Percentiles rank a stretch among this genome's conserved stretches.
phyloP scores from a whole-genome alignment of 2,329 filamentous ascomycete genomes.

The Trichoderma simmonsii region DNA sequence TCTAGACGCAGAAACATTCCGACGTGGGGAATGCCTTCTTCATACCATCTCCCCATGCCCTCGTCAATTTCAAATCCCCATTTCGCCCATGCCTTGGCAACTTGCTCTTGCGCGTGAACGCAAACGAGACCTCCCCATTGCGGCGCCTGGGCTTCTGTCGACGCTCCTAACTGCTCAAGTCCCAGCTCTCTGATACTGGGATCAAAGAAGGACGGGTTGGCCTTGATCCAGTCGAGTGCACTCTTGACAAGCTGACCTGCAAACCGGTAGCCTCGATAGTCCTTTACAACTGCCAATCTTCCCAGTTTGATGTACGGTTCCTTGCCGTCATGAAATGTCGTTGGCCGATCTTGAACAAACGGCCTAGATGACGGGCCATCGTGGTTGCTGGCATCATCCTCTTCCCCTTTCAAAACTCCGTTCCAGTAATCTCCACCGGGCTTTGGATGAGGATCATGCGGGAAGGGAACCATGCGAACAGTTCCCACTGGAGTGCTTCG shows the following conservation, averaged over 20 bases:
- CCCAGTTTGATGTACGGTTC: constrained; percentile 84
- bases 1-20: constrained; percentile 68
- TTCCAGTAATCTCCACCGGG: constrained; percentile 48
- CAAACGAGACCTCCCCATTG: constrained; percentile 74
- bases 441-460: constrained; percentile 63
- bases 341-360: constrained; percentile 41
- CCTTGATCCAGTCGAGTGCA: constrained; percentile 64
- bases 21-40: constrained; percentile 81
- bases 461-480: constrained; percentile 77
- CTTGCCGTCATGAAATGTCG: constrained; percentile 53
- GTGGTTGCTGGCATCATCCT: neutral
- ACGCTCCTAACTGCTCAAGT: constrained; percentile 43
- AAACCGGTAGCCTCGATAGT: constrained; percentile 64
- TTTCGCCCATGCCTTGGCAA: constrained; percentile 63
- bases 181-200: constrained; percentile 44
- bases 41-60: constrained; percentile 71
- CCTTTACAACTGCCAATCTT: constrained; percentile 65
- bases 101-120: constrained; percentile 71
- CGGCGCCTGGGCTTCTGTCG: constrained; percentile 41
- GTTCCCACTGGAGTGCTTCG: constrained; percentile 61
- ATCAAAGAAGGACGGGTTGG: constrained; percentile 57
- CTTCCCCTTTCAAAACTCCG: constrained; percentile 36
- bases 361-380: constrained; percentile 19
- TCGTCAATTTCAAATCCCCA: constrained; percentile 74
- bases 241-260: constrained; percentile 64